Percentiles rank a stretch among this genome's conserved stretches.
Conservation (phyloP, 2,329 filamentous ascomycete genomes). For the Nannizzia gypsea region DNA sequence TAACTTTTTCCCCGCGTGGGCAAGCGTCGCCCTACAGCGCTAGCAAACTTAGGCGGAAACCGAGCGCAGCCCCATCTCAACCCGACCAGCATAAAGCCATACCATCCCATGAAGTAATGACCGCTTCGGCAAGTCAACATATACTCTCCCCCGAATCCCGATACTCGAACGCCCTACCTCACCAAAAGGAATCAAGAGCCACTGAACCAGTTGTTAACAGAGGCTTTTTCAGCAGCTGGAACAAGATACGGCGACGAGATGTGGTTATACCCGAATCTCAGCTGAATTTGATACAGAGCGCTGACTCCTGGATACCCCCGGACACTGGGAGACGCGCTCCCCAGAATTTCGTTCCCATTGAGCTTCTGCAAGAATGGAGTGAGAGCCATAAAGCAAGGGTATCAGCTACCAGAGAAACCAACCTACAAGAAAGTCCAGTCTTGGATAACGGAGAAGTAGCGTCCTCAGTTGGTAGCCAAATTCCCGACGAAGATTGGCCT, state of each 20-base stretch:
- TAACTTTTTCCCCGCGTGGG: background rate
- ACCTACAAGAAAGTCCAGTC: background rate
- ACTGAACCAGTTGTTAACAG: background rate
- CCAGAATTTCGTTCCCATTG: conserved; percentile 26
- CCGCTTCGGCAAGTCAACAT: background rate
- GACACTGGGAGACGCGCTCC: conserved; percentile 19
- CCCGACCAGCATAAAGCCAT: background rate
- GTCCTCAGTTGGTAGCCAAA: background rate
- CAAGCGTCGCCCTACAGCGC: background rate
- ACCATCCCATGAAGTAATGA: background rate
- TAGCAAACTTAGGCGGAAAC: background rate
- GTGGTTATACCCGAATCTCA: conserved; percentile 41
- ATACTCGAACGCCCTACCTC: background rate
- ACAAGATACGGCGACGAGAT: conserved; percentile 32
- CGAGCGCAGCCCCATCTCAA: background rate
- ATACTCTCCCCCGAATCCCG: background rate
- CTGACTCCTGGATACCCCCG: conserved; percentile 32
- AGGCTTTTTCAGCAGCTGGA: conserved; percentile 17
- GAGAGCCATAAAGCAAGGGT: background rate
- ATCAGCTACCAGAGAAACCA: background rate
- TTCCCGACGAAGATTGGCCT: background rate
- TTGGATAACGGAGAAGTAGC: background rate
- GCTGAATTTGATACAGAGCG: conserved; percentile 35
- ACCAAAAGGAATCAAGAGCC: background rate
- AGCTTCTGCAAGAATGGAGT: conserved; percentile 25